A percentile compares a stretch with the other conserved stretches of the same genome.
These are phyloP conservation scores for Alternaria infectoria DNA, from an alignment of 2,329 filamentous ascomycete species.

Conservation along the genomic window DNA sequence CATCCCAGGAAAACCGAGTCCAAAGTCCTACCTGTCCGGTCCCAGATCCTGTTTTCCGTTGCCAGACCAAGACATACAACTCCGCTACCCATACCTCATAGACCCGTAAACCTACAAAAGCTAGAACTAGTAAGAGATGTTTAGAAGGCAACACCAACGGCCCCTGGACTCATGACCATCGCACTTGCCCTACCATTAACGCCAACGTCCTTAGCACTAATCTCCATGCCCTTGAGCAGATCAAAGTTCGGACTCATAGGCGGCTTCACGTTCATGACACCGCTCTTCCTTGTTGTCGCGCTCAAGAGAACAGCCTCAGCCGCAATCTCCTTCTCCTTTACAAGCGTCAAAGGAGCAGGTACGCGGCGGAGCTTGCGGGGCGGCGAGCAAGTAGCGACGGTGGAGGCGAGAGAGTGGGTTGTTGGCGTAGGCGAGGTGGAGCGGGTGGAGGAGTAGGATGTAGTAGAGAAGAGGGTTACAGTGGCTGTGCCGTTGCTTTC, in stretches of 20 bases:
- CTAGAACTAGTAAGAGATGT: neutral
- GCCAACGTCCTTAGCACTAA: constrained; percentile 26
- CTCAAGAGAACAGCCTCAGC: constrained; percentile 26
- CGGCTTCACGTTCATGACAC: constrained; percentile 30
- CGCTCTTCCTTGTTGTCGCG: constrained; percentile 11
- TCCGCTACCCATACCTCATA: neutral
- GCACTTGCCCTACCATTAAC: constrained; percentile 16
- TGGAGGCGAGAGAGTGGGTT: constrained; percentile 4
- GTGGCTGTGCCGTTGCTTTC: constrained; percentile 38
- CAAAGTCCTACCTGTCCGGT: neutral
- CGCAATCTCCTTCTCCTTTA: constrained; percentile 32
- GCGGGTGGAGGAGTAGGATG: constrained; percentile 20
- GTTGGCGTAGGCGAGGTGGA: neutral
- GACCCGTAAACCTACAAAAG: neutral
- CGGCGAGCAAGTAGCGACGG: constrained; percentile 9
- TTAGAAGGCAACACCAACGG: constrained; percentile 47
- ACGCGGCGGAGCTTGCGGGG: constrained; percentile 32
- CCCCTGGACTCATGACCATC: constrained; percentile 20
- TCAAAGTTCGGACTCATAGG: constrained; percentile 35
- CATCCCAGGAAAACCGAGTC: neutral
- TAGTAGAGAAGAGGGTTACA: constrained; percentile 33
- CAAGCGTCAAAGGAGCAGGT: constrained; percentile 35
- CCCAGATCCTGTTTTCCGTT: neutral
- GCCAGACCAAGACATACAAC: neutral
- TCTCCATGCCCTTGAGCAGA: constrained; percentile 41